A percentile compares a stretch with the other conserved stretches of the same genome.
Conservation (phyloP, 179 eudicot species). For the Silene noctiflora region DNA sequence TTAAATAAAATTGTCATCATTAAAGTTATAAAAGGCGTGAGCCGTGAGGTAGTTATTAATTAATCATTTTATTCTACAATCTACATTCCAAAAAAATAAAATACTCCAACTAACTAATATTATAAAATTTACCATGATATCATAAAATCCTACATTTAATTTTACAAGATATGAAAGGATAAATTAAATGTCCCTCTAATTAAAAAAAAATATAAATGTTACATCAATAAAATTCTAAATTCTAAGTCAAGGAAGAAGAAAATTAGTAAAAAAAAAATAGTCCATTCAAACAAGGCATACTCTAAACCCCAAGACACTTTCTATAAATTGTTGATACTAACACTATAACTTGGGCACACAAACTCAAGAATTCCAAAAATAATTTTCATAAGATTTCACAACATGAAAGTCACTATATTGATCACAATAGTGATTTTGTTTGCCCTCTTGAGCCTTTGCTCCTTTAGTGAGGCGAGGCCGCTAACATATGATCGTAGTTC, state of each 20-base stretch:
- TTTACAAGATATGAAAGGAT: too few species aligned
- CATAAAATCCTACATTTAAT: too few species aligned
- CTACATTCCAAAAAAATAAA: too few species aligned
- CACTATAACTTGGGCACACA: not conserved
- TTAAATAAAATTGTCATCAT: too few species aligned
- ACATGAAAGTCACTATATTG: conserved; percentile 1
- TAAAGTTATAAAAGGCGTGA: too few species aligned
- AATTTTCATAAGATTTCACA: not conserved
- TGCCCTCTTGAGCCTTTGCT: conserved; percentile 14
- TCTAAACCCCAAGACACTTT: not conserved
- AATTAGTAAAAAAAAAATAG: not conserved
- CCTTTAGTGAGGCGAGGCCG: conserved; percentile 19
- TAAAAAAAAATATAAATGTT: too few species aligned
- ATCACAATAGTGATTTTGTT: conserved; percentile 9
- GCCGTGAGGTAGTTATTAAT: too few species aligned
- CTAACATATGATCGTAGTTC: conserved; percentile 8
- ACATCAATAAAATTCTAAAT: conserved; percentile 1
- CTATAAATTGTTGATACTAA: not conserved
- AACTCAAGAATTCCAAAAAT: not conserved
- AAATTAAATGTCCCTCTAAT: too few species aligned
- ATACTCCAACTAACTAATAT: too few species aligned
- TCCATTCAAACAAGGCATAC: conserved; percentile 19
- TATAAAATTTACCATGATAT: too few species aligned
- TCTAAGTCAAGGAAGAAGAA: conserved; percentile 17
- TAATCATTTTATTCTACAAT: too few species aligned